Evolutionary conservation across 176 grass and related monocot species (phyloP), one percentile per base, ranked within the genome.

Genomic region (Dactylis glomerata): DNA sequence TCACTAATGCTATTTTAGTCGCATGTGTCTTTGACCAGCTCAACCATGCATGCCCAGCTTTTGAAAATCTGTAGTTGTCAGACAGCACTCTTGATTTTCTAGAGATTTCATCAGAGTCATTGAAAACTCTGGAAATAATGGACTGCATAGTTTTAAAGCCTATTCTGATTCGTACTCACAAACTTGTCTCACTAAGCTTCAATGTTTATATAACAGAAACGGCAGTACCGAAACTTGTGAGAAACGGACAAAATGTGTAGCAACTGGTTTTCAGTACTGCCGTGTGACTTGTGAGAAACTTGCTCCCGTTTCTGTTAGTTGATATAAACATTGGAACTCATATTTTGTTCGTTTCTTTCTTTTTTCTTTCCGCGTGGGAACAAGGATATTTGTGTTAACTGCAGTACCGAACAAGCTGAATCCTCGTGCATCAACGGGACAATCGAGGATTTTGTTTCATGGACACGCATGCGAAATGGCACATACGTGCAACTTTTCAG

Each of bases 61-160:
- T 80, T 40, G 77, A 80, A 80, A 47, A 80, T 64, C 55, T 80
- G 20, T 38, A 80, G 58, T 27, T 80, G 57, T 14, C 4, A 22
- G n/a, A 45, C 6, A 27, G 75, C 75, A 40, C 56, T n/a, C 34
- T 59, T 38, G 34, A 40, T 24, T 55, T 26, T n/a, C 34, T 52
- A 27, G 22, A 41, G 75, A 78, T 78, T 59, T 78, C 33, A 14
- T 80, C 76, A 10, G 13, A 16, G 31, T 64, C 77, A 33, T 32
- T 80, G 26, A 32, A 66, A 40, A 80, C 44, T 32, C 41, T 80
- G 58, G 58, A 80, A 28, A 65, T 80, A 19, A 64, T 80, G 10
- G 5, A 80, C 24, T 80, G 27, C 19, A 64, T 10, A n/a, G 14
- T 65, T n/a, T n/a, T 22, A 20, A 22, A 13, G 5, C 40, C 47